phyloP scores from a whole-genome alignment of 2,329 filamentous ascomycete genomes.

The Fusarium sp. region DNA sequence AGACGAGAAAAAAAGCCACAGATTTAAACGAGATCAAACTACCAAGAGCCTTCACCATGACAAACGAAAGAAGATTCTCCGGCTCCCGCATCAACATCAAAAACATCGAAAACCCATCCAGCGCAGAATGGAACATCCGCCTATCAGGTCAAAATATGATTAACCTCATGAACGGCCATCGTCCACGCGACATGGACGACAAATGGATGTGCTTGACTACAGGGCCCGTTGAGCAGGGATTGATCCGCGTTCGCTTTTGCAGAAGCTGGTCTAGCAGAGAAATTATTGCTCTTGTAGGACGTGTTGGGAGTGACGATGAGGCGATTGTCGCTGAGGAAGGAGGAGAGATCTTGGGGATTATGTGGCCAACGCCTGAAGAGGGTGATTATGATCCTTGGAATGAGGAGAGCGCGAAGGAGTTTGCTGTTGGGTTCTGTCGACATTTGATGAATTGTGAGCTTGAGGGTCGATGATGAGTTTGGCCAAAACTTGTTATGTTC shows the following conservation, averaged over 20 bases:
- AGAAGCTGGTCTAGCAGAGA: conserved; percentile 27
- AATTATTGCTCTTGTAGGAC: conserved; percentile 9
- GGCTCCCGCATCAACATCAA: not conserved
- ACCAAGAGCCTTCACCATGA: not conserved
- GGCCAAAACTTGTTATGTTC: not conserved
- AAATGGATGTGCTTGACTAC: conserved; percentile 20
- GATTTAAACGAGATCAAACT: too few species aligned
- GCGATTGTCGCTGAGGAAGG: conserved; percentile 9
- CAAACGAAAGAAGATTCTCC: not conserved
- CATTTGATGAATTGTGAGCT: conserved; percentile 4
- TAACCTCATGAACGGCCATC: conserved; percentile 26
- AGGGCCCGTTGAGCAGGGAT: conserved; percentile 12
- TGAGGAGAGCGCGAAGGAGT: conserved; percentile 2
- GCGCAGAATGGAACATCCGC: conserved; percentile 13
- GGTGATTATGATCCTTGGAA: conserved; percentile 1
- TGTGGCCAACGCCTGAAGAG: conserved; percentile 10
- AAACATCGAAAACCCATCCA: conserved; percentile 1
- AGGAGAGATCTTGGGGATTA: conserved; percentile 21
- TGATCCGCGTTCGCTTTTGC: conserved; percentile 17
- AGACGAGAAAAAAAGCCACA: too few species aligned
- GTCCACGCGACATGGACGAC: conserved; percentile 25
- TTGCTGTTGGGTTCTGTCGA: conserved; percentile 10
- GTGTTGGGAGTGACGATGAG: not conserved
- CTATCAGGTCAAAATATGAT: conserved; percentile 23
- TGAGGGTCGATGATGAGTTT: not conserved